phyloP scores from a whole-genome alignment of 108 stramenopile genomes.

The Skeletonema costatum region DNA sequence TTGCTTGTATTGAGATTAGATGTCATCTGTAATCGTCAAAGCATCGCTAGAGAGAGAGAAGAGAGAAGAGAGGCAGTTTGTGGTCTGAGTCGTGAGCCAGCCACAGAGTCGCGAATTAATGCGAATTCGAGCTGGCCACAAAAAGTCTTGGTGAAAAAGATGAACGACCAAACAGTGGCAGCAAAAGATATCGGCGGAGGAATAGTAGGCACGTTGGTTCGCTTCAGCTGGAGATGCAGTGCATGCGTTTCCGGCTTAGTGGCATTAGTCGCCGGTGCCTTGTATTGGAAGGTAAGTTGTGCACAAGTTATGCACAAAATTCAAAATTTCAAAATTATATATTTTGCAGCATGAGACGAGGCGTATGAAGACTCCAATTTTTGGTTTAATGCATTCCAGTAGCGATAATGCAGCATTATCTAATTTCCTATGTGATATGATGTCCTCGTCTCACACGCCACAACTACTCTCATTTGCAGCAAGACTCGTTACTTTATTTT shows the following conservation, averaged over 20 bases:
- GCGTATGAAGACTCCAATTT: too few species aligned
- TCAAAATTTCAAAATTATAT: too few species aligned
- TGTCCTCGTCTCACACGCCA: not conserved
- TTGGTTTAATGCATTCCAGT: too few species aligned
- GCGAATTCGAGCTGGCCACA: too few species aligned
- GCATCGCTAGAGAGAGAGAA: too few species aligned
- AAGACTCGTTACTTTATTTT: conserved; percentile 80
- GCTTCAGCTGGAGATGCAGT: conserved; percentile 1
- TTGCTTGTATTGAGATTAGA: too few species aligned
- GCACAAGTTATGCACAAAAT: not conserved
- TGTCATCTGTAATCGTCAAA: too few species aligned
- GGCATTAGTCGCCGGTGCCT: not conserved
- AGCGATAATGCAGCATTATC: too few species aligned
- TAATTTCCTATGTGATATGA: not conserved
- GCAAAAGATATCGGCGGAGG: not conserved
- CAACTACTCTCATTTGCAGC: conserved; percentile 32
- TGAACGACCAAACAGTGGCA: not conserved
- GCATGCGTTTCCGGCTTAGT: not conserved
- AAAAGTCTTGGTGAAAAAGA: not conserved
- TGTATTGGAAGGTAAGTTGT: conserved; percentile 6
- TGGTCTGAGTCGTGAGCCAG: too few species aligned
- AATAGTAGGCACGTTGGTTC: not conserved
- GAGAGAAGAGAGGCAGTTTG: too few species aligned
- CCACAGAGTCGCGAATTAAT: too few species aligned
- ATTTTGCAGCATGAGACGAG: not conserved